A percentile compares a stretch with the other conserved stretches of the same genome.
phyloP scores from a whole-genome alignment of 2,329 filamentous ascomycete species.

The Colletotrichum theobromicola region DNA sequence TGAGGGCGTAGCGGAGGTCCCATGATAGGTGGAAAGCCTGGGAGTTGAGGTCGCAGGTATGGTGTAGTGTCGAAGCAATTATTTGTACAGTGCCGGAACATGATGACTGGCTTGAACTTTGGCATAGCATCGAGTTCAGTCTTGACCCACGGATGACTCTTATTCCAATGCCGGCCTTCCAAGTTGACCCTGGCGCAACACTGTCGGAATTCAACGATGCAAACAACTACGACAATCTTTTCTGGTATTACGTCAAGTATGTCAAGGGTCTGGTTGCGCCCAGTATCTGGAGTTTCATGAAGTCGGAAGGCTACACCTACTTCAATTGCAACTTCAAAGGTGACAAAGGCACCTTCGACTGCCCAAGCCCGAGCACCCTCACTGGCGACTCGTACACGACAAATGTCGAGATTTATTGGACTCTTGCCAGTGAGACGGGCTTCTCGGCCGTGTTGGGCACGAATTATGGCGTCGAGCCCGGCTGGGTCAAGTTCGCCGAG shows the following conservation, averaged over 20 bases:
- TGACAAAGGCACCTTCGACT: neutral
- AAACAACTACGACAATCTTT: neutral
- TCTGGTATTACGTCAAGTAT: neutral
- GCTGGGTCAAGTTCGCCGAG: neutral
- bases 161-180: neutral
- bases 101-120: neutral
- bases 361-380: neutral
- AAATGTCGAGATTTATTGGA: neutral
- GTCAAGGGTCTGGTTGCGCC: neutral
- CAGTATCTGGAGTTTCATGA: neutral
- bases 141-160: neutral
- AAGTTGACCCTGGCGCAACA: neutral
- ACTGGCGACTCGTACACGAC: neutral
- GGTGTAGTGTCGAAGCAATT: neutral
- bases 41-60: neutral
- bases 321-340: neutral
- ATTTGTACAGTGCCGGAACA: neutral
- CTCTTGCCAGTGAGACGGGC: neutral
- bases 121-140: neutral
- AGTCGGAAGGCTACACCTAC: neutral
- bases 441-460: neutral
- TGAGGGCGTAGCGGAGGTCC: neutral
- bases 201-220: neutral
- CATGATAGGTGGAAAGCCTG: neutral
- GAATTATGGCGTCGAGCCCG: neutral